A percentile compares a stretch with the other conserved stretches of the same genome.
phyloP scores from a whole-genome alignment of 1,139 yeast genomes.

The Schwanniomyces etchellsii region DNA sequence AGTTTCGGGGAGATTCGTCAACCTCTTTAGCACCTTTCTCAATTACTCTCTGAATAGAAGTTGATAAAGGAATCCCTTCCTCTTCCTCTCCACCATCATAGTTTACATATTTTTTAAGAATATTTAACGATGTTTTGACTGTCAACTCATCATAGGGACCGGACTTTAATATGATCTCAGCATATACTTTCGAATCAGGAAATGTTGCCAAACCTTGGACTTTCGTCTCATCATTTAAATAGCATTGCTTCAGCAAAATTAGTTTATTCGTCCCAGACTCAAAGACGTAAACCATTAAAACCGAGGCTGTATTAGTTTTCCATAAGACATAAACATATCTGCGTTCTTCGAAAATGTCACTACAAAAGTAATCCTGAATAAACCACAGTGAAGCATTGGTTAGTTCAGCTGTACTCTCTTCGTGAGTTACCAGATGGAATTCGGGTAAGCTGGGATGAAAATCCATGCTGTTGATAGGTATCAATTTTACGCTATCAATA shows the following conservation, averaged over 20 bases:
- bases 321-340: conserved; percentile 36
- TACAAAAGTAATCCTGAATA: conserved; percentile 31
- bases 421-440: neutral
- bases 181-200: conserved; percentile 33
- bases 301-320: conserved; percentile 60
- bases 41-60: conserved; percentile 7
- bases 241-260: neutral
- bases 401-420: conserved; percentile 2
- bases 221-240: conserved; percentile 10
- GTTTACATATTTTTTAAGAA: conserved; percentile 23
- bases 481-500: conserved; percentile 15
- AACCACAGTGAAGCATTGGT: conserved; percentile 40
- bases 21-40: conserved; percentile 15
- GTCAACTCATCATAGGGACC: conserved; percentile 41
- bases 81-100: conserved; percentile 5
- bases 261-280: conserved; percentile 14
- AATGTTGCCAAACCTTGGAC: conserved; percentile 7
- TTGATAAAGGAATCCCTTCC: conserved; percentile 1
- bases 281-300: conserved; percentile 23
- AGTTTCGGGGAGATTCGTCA: conserved; percentile 8
- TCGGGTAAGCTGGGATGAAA: conserved; percentile 24
- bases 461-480: conserved; percentile 19
- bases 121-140: conserved; percentile 34
- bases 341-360: conserved; percentile 20
- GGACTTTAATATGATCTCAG: conserved; percentile 40